Base-by-base conservation (phyloP, 2,329 filamentous ascomycete genomes). In the Dothistroma septosporum region DNA sequence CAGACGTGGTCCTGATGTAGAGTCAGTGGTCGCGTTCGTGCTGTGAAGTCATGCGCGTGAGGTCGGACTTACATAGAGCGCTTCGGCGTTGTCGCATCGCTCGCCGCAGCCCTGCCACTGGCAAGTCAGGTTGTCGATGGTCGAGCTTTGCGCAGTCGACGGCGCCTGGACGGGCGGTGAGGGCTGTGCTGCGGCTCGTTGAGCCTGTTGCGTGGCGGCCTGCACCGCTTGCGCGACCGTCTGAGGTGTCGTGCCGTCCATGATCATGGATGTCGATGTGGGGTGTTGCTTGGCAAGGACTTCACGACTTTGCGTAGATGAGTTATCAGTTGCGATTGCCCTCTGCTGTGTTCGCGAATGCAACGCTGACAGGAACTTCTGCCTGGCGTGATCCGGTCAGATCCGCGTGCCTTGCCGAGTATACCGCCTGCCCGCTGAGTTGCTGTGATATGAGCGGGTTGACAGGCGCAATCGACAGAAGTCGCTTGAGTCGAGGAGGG, bases 1-100 rank as follows among this genome's bases (percentile, higher is more conserved):
- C 94, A 97, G 69, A 99, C 92, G 77, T 99, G 94, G 72, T 97
- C 93, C 92, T 97, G 71, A 46, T 37, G 37, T 1, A 55, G 21
- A 47, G 35, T 33, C 19, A 63, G 63, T 53, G 55, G 53, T 63
- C 58, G 61, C 57, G 62, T 59, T 61, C 55, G 46, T 22, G 53
- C 6, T 16, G 31, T 28, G 49, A 31, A 53, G 46, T 58, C 46
- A 52, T 31, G 44, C 50, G 47, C 22, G 46, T 7, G 46, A 21
- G 19, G n/a, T 46, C 2, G 9, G 21, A 70, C 80, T 77, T 80
- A 87, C 85, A 74, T 87, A 87, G 70, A 87, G 83, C 55, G 81
- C 75, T 70, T 87, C 85, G 9, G 85, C 78, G 41, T 80, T 82
- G 37, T 83, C 75, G 66, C 78, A 81, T 65, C 83, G 81, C 69